Evolutionary conservation across 169 alveolate genomes (phyloP), one percentile per base, ranked within the genome.

Genomic region (Eimeria maxima): DNA sequence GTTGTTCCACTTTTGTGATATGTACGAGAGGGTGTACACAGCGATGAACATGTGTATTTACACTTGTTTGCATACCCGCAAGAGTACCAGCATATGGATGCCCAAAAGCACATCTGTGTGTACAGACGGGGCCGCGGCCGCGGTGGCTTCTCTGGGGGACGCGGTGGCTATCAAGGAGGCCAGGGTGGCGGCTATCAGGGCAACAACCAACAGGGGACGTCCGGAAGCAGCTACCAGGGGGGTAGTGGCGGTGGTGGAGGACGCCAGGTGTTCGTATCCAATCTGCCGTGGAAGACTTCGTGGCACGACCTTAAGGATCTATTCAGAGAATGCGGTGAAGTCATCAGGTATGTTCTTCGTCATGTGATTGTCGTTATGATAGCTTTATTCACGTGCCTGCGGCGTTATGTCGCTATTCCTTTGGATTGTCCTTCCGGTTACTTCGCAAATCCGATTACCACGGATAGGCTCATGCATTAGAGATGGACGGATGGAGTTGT

Each of bases 291-390:
- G 97, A 81, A 92, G 93, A 95, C 97, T 1, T 92, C 97, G 18
- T 95, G 97, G 97, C 97, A 95, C 16, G 97, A 95, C 11, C 95
- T 95, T 27, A 95, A 95, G 87, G 97, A 95, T 73, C 90, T 95
- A 20, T 95, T 95, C 95, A 81, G 96, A 27, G 96, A 95, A 45
- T 95, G 96, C 93, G 97, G 97, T 3, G 97, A 91, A 8, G 95
- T 95, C 73, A 91, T 95, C 78, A 53, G 96, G 96, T 95, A 47
- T 42, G 96, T 45, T 45, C 44, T 24, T 16, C 86, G 1, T 65
- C 27, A 16, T 29, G 38, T 1, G 86, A 0, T 65, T 47, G 18
- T 1, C 42, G 44, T 38, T 7, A 13, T 4, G 10, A 29, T 16
- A 5, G 6, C 13, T 71, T 13, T 73, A 16, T 38, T 10, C 10